These are phyloP conservation scores for Ciborinia camelliae DNA, from an alignment of 2,329 filamentous ascomycete genomes.

Conservation along the genomic window DNA sequence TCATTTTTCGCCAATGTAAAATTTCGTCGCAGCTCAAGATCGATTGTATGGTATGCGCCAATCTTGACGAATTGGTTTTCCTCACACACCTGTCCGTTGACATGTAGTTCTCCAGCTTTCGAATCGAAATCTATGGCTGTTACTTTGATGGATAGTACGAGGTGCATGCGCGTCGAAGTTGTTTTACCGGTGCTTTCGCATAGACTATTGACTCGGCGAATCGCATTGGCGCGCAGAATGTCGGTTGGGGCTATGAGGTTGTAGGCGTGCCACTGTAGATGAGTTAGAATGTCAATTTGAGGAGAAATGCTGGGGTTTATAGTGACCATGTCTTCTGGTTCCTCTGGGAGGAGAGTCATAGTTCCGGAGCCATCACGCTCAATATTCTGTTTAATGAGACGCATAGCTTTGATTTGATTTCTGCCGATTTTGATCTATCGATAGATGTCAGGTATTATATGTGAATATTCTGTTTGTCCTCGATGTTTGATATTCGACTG, in stretches of 20 bases:
- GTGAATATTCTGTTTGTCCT: not conserved
- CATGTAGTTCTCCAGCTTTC: constrained; percentile 64
- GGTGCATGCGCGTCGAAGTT: constrained; percentile 60
- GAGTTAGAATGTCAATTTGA: constrained; percentile 12
- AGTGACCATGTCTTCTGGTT: constrained; percentile 70
- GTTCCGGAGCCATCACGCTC: constrained; percentile 63
- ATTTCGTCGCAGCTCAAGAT: constrained; percentile 81
- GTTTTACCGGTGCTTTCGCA: constrained; percentile 59
- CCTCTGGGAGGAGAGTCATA: constrained; percentile 65
- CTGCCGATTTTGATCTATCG: not conserved
- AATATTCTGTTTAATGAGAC: constrained; percentile 63
- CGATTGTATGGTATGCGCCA: constrained; percentile 67
- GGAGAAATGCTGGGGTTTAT: not conserved
- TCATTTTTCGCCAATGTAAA: constrained; percentile 83
- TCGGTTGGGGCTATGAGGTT: constrained; percentile 67
- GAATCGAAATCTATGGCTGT: constrained; percentile 67
- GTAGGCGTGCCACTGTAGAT: constrained; percentile 65
- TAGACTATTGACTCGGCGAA: constrained; percentile 62
- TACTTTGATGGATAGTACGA: constrained; percentile 62
- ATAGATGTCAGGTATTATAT: not conserved
- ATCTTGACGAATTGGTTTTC: constrained; percentile 67
- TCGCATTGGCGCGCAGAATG: constrained; percentile 60
- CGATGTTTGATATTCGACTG: too few species aligned
- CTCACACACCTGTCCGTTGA: constrained; percentile 60
- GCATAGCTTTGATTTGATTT: constrained; percentile 51